Evolutionary conservation across 1,139 yeast species (phyloP), one percentile per base, ranked within the genome.

Genomic region (Suhomyces bokatorum): DNA sequence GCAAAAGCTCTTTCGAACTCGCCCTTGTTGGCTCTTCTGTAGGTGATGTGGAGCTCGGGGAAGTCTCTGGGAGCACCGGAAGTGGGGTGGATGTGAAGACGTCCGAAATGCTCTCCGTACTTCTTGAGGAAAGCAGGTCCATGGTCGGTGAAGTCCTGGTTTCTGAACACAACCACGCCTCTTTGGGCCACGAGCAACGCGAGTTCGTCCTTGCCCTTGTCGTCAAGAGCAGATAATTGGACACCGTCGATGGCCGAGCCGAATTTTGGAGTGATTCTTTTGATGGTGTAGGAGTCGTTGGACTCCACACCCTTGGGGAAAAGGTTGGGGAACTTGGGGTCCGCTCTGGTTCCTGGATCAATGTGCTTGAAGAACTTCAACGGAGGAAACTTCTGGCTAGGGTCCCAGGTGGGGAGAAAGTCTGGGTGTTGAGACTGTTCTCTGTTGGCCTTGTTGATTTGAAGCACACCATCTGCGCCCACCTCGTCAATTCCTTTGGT

Each of bases 311-410:
- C 48, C 34, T 44, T 28, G 9, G 77, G 73, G 50, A 81, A 74
- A 50, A 85, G 70, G 52, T 74, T 75, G 33, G 75, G 71, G 48
- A 79, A 73, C 1, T 66, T 57, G n/a, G 78, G 75, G 55, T 83
- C 86, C 11, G 85, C 89, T 48, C 70, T 67, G 30, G 67, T 58
- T 4, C 83, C 87, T 30, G 81, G 78, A 51, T 82, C 87, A 17
- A 64, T 59, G 54, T 70, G 75, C 53, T 73, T 71, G 57, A 75
- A 73, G 48, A 77, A 76, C 45, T 70, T 64, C 48, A 77, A 70
- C 16, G 81, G 78, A 26, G 67, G 64, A 50, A 63, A 72, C 41
- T 66, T 69, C 51, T 76, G 73, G 20, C 57, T 58, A 15, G 70
- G 70, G 46, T 70, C 70, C 81, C 82, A 78, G 2, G 80, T 69